Conservation (phyloP, 345 rosid species). For the Microcos paniculata region DNA sequence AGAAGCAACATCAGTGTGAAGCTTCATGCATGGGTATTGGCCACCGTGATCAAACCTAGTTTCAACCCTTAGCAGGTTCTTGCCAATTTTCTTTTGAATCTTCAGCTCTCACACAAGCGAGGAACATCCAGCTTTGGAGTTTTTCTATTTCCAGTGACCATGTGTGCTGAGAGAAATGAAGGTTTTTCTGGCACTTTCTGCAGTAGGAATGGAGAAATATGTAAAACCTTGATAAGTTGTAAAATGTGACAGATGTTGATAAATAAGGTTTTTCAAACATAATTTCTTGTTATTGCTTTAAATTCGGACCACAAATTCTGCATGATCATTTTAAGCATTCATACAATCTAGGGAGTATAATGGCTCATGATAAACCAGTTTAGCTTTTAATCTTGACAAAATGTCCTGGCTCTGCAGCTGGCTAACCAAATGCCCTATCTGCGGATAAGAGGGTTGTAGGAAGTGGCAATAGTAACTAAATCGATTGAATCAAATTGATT, state of each 20-base stretch:
- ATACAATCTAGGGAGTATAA: background rate
- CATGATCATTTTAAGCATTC: background rate
- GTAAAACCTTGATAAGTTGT: background rate
- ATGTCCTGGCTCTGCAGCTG: background rate
- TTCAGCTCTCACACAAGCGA: conserved; percentile 28
- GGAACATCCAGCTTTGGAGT: conserved; percentile 20
- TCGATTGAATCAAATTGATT: background rate
- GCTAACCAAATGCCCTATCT: background rate
- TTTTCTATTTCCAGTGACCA: conserved; percentile 28
- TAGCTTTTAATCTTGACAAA: background rate
- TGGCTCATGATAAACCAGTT: background rate
- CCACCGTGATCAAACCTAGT: background rate
- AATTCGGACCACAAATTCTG: background rate
- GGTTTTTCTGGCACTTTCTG: conserved; percentile 19
- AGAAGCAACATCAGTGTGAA: conserved; percentile 6
- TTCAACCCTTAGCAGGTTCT: conserved; percentile 7
- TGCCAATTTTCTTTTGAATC: conserved; percentile 23
- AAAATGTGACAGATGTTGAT: background rate
- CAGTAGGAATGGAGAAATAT: background rate
- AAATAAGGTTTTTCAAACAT: background rate
- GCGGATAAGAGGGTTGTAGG: background rate
- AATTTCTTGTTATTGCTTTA: background rate
- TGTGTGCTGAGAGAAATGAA: conserved; percentile 9
- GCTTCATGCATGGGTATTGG: background rate
- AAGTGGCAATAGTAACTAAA: too few species aligned